Evolutionary conservation across 805 yeast species (phyloP).

Genomic region (Suhomyces faveliae): DNA sequence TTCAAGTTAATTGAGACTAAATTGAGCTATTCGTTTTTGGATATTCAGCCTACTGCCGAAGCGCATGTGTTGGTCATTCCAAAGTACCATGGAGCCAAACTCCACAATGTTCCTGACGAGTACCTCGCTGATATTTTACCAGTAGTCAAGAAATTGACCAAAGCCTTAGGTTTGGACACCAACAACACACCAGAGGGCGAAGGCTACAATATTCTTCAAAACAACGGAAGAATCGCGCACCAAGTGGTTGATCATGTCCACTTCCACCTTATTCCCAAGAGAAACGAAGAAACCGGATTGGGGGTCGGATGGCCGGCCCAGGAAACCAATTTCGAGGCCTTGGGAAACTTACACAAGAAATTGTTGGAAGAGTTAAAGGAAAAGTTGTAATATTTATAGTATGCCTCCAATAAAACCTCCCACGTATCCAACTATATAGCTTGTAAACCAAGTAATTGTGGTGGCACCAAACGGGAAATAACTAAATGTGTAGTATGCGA

Average conservation of each 20-base stretch:
- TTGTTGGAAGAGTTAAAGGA: conserved; percentile 32
- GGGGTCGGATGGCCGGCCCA: conserved; percentile 94
- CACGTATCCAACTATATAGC: conserved; percentile 42
- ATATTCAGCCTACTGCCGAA: conserved; percentile 86
- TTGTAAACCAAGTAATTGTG: conserved; percentile 53
- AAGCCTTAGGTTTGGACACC: conserved; percentile 61
- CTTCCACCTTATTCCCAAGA: conserved; percentile 93
- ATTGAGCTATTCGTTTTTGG: conserved; percentile 78
- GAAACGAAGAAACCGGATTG: conserved; percentile 68
- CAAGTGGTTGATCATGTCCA: conserved; percentile 96
- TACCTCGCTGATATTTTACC: conserved; percentile 84
- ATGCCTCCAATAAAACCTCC: conserved; percentile 50
- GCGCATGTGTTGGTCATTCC: conserved; percentile 93
- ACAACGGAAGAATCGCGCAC: conserved; percentile 93
- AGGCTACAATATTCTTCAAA: conserved; percentile 88
- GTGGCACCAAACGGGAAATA: conserved; percentile 96
- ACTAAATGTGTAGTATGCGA: conserved; percentile 85
- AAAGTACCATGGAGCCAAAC: conserved; percentile 87
- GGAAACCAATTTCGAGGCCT: conserved; percentile 68
- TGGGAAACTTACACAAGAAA: conserved; percentile 65
- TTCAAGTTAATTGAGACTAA: conserved; percentile 88
- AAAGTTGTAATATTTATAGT: conserved; percentile 14
- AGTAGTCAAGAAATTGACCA: conserved; percentile 80
- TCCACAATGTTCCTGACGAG: conserved; percentile 92
- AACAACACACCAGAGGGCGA: conserved; percentile 62